Evolutionary conservation across 768 basidiomycete species (phyloP), one percentile per base, ranked within the genome.

Genomic region (Boletus rufocinnamomeus): DNA sequence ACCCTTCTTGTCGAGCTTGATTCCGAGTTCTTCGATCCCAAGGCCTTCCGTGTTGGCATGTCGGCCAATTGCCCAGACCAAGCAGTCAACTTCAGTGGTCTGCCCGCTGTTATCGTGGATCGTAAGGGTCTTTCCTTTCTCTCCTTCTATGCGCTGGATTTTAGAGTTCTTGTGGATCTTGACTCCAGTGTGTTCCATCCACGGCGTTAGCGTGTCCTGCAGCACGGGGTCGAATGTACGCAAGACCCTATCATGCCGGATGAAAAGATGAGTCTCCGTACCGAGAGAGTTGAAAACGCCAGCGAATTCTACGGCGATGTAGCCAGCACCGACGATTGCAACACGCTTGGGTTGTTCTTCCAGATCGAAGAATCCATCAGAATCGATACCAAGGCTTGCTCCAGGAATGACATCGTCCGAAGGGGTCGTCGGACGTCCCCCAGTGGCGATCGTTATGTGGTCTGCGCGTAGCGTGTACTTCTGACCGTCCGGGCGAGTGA

Each of bases 251-350:
- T 98, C 92, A 52, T 87, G 80, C 53, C 97, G 88, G 64, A 98
- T 98, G 72, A 98, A 73, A 63, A 98, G 74, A 71, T 98, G 95
- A 9, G 94, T 95, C 75, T 98, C 93, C 37, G 88, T 83, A 23
- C 95, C 94, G 56, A 97, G 85, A 8, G 91, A 81, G 74, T 98
- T 85, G 76, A 99, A 85, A 54, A 99, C 85, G 21, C 97, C 97
- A 6, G 96, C 93, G 47, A 99, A 85, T 75, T 99, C 97, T 60
- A 98, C 92, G 19, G 95, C 95, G 65, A 99, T 98, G 73, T 99
- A 99, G 2, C 97, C 97, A 16, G 97, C 97, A 47, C 97, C 97
- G 44, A 98, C 87, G 54, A 98, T 88, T 4, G 88, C 95, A 32
- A 97, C 95, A 57, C 94, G 85, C 75, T 89, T 92, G 10, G 97